Percentiles rank a stretch among this genome's conserved stretches.
Evolutionary conservation across 768 basidiomycete genomes (phyloP).

Genomic region (Rhodotorula kratochvilovae): DNA sequence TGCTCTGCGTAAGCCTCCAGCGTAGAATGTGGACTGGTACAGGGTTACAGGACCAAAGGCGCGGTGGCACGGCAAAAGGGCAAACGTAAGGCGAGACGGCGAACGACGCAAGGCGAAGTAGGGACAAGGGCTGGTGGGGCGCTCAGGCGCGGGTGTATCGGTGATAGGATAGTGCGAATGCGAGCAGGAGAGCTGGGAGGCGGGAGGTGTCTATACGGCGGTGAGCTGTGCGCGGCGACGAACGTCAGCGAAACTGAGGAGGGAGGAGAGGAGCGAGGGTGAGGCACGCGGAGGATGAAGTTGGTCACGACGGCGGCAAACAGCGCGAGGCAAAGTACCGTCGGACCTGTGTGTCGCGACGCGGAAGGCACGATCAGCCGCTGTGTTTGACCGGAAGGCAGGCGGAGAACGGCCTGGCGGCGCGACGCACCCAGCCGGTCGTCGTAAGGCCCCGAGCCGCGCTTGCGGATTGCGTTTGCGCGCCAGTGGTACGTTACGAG

Average conservation of each 20-base stretch:
- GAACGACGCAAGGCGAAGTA: too few species aligned
- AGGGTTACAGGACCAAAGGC: too few species aligned
- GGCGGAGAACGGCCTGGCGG: constrained; percentile 8
- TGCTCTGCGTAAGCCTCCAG: too few species aligned
- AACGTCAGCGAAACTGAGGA: neutral
- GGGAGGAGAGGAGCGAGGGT: neutral
- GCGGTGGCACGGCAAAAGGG: too few species aligned
- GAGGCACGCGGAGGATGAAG: constrained; percentile 26
- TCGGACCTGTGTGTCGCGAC: constrained; percentile 50
- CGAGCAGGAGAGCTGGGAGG: neutral
- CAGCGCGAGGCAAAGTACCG: constrained; percentile 71
- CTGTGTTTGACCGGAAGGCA: neutral
- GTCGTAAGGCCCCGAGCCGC: constrained; percentile 91
- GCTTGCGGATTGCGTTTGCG: constrained; percentile 81
- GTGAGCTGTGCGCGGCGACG: neutral
- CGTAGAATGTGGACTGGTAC: too few species aligned
- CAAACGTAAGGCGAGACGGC: too few species aligned
- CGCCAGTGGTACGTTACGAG: constrained; percentile 95
- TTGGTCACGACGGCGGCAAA: constrained; percentile 55
- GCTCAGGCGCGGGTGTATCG: too few species aligned
- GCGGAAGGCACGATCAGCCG: neutral
- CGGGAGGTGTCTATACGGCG: neutral
- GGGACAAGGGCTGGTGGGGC: too few species aligned
- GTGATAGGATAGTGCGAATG: neutral
- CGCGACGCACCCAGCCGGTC: constrained; percentile 66